Base-by-base conservation (phyloP, 768 basidiomycete genomes). In the Russula dissimulans region DNA sequence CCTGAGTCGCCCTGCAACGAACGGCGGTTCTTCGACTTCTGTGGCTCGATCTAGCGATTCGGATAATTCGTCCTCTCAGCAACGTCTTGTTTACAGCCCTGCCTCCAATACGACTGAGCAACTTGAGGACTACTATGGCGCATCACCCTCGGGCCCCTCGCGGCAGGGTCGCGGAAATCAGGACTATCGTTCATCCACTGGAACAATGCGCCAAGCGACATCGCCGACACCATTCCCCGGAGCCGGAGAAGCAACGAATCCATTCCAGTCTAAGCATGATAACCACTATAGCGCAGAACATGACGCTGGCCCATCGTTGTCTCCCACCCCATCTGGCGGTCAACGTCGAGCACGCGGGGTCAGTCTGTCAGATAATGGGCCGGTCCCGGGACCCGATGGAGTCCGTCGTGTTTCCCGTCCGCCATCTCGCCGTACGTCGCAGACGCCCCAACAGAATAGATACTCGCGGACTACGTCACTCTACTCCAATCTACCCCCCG, bases 321-420 rank as follows among this genome's bases (percentile, higher is more conserved):
- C 50, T 3, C 17, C 43, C 17, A 31, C 52, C 31, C 15, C 52
- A 43, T 58, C 49, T 42, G 61, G 54, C 36, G 60, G 50, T 50
- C 57, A 57, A 52, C 61, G 48, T 51, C 63, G 61, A 44, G 48
- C 52, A 5, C 81, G 89, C 11, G 91, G 94, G 26, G 79, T 97
- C 50, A 85, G 85, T 47, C 72, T 97, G 57, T 81, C 81, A 56
- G 95, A 97, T 65, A 75, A 81, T 67, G 95, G 95, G 14, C 91
- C 91, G 42, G 88, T 94, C 2, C 85, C 89, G 43, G 81, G 81
- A 39, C 80, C 84, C 9, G 85, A 88, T 17, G 86, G 87, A 55
- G 92, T 93, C 31, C 81, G 91, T 43, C 75, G 92, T 59, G 88
- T 95, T 31, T 81, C 89, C 49, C 76, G 89, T 67, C 82, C 79